Percentiles rank a stretch among this genome's conserved stretches.
Evolutionary conservation across 164 flowering plant species (phyloP).

Genomic region (Stephania japonica): DNA sequence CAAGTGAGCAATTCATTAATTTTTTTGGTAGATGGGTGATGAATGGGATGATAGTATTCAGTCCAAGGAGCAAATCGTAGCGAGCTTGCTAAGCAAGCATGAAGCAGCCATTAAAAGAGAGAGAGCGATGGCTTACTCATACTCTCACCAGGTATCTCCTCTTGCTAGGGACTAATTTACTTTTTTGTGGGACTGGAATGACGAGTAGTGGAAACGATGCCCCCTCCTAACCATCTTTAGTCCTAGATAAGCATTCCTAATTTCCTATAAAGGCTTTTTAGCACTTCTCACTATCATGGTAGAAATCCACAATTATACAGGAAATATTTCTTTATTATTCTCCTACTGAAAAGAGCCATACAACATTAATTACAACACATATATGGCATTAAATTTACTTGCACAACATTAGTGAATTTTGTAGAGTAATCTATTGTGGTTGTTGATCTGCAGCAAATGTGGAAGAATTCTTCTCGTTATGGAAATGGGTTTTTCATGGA

Average conservation of each 20-base stretch:
- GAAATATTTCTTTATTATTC: neutral
- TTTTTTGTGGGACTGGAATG: too few relatives aligned
- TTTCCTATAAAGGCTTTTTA: too few relatives aligned
- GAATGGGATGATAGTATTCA: slow-evolving; percentile 53
- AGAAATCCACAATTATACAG: neutral
- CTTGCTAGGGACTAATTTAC: neutral
- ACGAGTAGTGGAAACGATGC: too few relatives aligned
- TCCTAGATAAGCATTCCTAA: too few relatives aligned
- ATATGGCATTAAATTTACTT: neutral
- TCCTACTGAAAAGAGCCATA: neutral
- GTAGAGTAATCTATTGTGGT: neutral
- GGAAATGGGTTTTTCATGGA: slow-evolving; percentile 54
- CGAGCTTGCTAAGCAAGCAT: slow-evolving; percentile 39
- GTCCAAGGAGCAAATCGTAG: slow-evolving; percentile 61
- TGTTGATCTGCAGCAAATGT: slow-evolving; percentile 36
- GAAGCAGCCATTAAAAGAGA: slow-evolving; percentile 69
- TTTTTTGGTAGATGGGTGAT: slow-evolving; percentile 36
- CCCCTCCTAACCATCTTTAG: too few relatives aligned
- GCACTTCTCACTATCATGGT: too few relatives aligned
- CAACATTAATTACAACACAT: neutral
- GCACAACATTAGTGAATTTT: neutral
- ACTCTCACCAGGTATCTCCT: slow-evolving; percentile 54
- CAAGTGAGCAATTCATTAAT: neutral
- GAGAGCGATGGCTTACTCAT: slow-evolving; percentile 69
- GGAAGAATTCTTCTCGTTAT: slow-evolving; percentile 43